phyloP scores from a whole-genome alignment of 1,284 basidiomycete species.

The Tilletia setariae region DNA sequence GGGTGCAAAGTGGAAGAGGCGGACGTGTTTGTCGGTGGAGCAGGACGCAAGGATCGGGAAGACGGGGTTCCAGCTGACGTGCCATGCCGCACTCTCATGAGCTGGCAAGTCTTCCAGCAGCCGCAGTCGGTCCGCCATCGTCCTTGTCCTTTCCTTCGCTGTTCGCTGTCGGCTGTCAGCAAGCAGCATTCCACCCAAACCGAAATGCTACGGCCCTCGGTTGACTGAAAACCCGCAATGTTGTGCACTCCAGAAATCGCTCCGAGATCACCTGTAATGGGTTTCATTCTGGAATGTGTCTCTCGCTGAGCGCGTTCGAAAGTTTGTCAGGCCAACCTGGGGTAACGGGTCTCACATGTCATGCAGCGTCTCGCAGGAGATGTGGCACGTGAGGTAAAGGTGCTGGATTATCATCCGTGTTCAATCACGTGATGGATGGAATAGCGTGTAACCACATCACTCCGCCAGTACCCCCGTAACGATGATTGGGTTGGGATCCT shows the following conservation, averaged over 20 bases:
- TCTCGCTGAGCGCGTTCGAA: neutral
- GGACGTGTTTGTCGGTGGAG: slow-evolving; percentile 87
- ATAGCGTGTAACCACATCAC: neutral
- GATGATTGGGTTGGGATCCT: neutral
- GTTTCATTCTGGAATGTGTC: slow-evolving; percentile 3
- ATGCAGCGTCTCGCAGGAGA: neutral
- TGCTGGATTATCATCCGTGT: neutral
- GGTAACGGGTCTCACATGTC: neutral
- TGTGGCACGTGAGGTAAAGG: neutral
- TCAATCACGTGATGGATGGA: neutral
- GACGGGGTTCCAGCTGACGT: slow-evolving; percentile 83
- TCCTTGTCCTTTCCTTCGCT: neutral
- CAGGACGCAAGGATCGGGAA: slow-evolving; percentile 83
- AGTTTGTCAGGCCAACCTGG: neutral
- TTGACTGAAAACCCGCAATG: no score
- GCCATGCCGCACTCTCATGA: slow-evolving; percentile 63
- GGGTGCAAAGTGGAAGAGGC: slow-evolving; percentile 64
- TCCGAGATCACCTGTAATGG: neutral
- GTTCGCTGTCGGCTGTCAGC: no score
- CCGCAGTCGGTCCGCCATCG: slow-evolving; percentile 7
- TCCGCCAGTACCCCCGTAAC: slow-evolving; percentile 1
- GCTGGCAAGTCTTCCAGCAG: slow-evolving; percentile 23
- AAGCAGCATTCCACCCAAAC: no score
- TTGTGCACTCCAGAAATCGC: neutral
- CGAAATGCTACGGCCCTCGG: no score